Base-by-base conservation (phyloP, 2,329 filamentous ascomycete genomes). In the Nemania abortiva region DNA sequence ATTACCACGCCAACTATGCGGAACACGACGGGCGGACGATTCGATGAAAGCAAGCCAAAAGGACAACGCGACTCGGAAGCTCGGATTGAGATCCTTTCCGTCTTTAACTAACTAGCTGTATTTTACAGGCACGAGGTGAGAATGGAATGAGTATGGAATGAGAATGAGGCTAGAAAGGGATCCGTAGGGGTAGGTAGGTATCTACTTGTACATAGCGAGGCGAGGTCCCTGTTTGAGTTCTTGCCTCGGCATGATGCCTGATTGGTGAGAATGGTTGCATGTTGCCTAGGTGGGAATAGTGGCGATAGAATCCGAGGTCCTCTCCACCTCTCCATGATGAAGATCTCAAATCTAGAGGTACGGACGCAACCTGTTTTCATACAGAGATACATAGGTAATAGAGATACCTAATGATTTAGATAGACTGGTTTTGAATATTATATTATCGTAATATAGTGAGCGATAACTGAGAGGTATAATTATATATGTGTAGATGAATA, bases 161-260 rank as follows among this genome's bases (percentile, higher is more conserved):
- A 49, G 11, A 22, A 60, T 59, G 54, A 63, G 60, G 47, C 39
- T 61, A 31, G 20, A 27, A 63, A 37, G 47, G 65, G n/a, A n/a
- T n/a, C n/a, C n/a, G n/a, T n/a, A n/a, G n/a, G n/a, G n/a, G n/a
- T n/a, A n/a, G 39, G 63, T 31, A 56, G n/a, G 59, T 60, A 34
- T 10, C 15, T 29, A 29, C 15, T n/a, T 34, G 31, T 34, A 34
- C 31, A 34, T 34, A 20, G 34, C 24, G 20, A 47, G 42, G 15
- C 42, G 7, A 47, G 42, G 42, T 47, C 42, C 42, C 42, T 15
- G 39, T 3, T 53, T 52, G 45, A 37, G 24, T 53, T 24, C 42
- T 20, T 65, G 59, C 72, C 72, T 73, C 72, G 72, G 72, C 37
- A 73, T 63, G 37, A 53, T 39, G 45, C 20, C 50, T 70, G 56